Conservation (phyloP, 441 rosid species). For the Viola pubescens region DNA sequence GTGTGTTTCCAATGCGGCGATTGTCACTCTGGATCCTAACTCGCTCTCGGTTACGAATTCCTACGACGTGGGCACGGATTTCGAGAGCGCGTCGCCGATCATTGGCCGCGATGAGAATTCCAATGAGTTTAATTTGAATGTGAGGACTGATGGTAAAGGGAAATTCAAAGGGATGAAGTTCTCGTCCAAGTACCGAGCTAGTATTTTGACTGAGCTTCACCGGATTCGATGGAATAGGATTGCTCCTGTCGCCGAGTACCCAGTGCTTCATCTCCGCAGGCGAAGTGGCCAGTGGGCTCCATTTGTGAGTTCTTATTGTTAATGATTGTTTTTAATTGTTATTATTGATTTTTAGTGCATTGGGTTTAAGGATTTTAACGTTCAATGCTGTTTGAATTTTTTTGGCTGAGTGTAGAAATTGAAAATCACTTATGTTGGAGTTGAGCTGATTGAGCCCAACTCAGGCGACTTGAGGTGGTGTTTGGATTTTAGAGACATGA, state of each 20-base stretch:
- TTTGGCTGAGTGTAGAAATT: conserved; percentile 49
- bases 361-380: background rate
- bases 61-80: conserved; percentile 61
- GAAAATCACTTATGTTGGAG: conserved; percentile 76
- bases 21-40: conserved; percentile 80
- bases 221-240: conserved; percentile 66
- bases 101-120: conserved; percentile 72
- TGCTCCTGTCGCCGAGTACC: conserved; percentile 71
- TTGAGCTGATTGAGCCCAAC: conserved; percentile 69
- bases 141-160: conserved; percentile 88
- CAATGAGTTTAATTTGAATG: conserved; percentile 70
- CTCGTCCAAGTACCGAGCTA: conserved; percentile 71
- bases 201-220: conserved; percentile 82
- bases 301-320: conserved; percentile 44
- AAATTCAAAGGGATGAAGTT: conserved; percentile 83
- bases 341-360: background rate
- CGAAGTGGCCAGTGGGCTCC: conserved; percentile 78
- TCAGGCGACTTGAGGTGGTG: conserved; percentile 92
- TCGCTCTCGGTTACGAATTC: conserved; percentile 76
- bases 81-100: conserved; percentile 74
- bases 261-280: conserved; percentile 76
- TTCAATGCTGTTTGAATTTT: background rate
- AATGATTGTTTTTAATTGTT: background rate
- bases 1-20: conserved; percentile 58
- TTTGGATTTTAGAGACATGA: conserved; percentile 98